Conservation (phyloP, 2,329 filamentous ascomycete genomes). For the Colletotrichum horii region DNA sequence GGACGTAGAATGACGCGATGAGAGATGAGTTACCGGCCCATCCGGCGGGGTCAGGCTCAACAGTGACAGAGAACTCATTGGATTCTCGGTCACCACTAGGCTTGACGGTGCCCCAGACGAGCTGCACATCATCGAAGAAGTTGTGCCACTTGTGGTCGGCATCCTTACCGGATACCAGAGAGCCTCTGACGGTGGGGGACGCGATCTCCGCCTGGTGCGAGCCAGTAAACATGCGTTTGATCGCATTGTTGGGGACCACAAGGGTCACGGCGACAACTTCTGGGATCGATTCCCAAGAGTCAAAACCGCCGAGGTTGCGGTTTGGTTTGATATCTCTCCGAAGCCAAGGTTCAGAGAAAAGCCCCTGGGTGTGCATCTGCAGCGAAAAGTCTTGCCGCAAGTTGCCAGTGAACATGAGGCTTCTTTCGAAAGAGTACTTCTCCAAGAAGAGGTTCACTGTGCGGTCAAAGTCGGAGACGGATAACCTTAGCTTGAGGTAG, state of each 20-base stretch:
- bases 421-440: constrained; percentile 34
- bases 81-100: constrained; percentile 26
- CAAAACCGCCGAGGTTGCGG: constrained; percentile 31
- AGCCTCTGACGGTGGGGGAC: constrained; percentile 35
- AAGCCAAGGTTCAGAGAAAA: constrained; percentile 37
- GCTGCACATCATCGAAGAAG: constrained; percentile 44
- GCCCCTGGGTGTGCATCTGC: constrained; percentile 39
- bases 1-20: constrained; percentile 46
- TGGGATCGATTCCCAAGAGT: constrained; percentile 42
- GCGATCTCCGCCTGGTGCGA: constrained; percentile 15
- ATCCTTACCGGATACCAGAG: constrained; percentile 28
- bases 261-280: constrained; percentile 40
- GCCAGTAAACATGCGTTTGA: constrained; percentile 32
- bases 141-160: constrained; percentile 34
- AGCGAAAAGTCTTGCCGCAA: constrained; percentile 38
- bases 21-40: constrained; percentile 44
- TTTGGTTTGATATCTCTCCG: constrained; percentile 23
- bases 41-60: constrained; percentile 38
- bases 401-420: constrained; percentile 32
- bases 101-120: constrained; percentile 43
- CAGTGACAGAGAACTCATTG: constrained; percentile 34
- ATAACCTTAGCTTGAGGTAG: constrained; percentile 35
- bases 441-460: constrained; percentile 33
- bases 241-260: constrained; percentile 32
- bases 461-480: constrained; percentile 35